Evolutionary conservation across 495 filamentous ascomycete genomes (phyloP).

Genomic region (Saxispiralis lemnorum): DNA sequence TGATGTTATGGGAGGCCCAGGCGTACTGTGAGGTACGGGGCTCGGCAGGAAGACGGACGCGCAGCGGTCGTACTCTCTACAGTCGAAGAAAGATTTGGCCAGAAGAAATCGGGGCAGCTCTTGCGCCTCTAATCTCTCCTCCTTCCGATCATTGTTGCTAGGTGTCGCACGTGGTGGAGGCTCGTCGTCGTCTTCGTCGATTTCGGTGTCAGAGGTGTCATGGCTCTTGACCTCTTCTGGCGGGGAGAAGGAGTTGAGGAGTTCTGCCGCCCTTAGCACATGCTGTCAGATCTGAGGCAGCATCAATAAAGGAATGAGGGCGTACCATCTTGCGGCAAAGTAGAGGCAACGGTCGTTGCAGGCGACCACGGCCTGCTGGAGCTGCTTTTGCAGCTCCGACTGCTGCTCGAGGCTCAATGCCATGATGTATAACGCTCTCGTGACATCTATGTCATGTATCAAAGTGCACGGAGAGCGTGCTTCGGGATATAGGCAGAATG

Average conservation of each 20-base stretch:
- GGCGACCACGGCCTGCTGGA: constrained; percentile 71
- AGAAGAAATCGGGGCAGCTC: constrained; percentile 74
- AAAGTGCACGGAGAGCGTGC: too few relatives aligned
- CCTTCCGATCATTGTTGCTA: constrained; percentile 39
- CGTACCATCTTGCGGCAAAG: constrained; percentile 89
- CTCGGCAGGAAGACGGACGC: constrained; percentile 68
- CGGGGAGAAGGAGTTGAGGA: constrained; percentile 57
- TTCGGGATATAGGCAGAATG: too few relatives aligned
- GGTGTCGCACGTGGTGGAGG: neutral
- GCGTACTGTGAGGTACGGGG: constrained; percentile 41
- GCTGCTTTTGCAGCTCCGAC: constrained; percentile 37
- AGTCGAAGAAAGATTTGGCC: constrained; percentile 91
- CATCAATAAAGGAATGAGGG: neutral
- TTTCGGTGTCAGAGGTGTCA: constrained; percentile 28
- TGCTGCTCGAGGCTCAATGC: constrained; percentile 20
- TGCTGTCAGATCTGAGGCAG: constrained; percentile 7
- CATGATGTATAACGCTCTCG: neutral
- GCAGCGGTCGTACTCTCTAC: constrained; percentile 86
- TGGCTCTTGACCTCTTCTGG: constrained; percentile 25
- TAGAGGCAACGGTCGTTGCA: constrained; percentile 93
- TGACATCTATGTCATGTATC: too few relatives aligned
- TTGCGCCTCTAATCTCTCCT: constrained; percentile 59
- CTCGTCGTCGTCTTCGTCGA: constrained; percentile 40
- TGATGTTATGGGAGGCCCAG: constrained; percentile 17
- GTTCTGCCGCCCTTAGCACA: constrained; percentile 68